These are phyloP conservation scores for Coffea canephora DNA, from an alignment of 257 asterid genomes.

Conservation along the genomic window DNA sequence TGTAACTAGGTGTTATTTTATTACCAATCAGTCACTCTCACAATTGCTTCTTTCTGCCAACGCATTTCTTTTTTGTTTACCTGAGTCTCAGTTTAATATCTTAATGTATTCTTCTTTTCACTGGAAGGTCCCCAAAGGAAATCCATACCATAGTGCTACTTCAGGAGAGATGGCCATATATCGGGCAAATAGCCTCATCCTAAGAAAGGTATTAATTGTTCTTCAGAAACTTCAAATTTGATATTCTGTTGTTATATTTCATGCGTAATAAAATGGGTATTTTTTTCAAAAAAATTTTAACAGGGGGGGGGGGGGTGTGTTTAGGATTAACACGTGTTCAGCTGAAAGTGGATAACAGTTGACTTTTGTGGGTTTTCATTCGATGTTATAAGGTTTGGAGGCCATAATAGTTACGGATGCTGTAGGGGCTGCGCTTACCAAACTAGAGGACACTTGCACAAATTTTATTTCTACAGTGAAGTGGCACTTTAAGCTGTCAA, in stretches of 20 bases:
- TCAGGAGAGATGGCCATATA: conserved; percentile 99
- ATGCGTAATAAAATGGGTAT: too few species aligned
- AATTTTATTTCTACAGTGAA: too few species aligned
- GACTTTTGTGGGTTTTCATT: neutral
- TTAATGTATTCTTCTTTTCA: conserved; percentile 20
- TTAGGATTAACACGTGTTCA: neutral
- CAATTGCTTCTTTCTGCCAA: neutral
- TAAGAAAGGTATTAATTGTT: conserved; percentile 65
- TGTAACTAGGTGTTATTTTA: neutral
- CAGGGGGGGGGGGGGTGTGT: too few species aligned
- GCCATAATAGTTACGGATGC: neutral
- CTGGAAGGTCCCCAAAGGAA: conserved; percentile 85
- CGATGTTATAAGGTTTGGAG: neutral
- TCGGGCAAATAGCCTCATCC: conserved; percentile 78
- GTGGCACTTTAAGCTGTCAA: neutral
- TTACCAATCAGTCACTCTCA: neutral
- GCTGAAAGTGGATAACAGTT: neutral
- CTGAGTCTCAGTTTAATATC: conserved; percentile 11
- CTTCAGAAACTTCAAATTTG: conserved; percentile 14
- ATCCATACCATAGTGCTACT: conserved; percentile 99
- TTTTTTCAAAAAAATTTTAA: too few species aligned
- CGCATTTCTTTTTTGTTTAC: neutral
- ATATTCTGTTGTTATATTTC: conserved; percentile 5
- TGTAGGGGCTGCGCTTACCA: neutral
- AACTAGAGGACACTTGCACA: neutral